Evolutionary conservation across 2,329 filamentous ascomycete species (phyloP).

Genomic region (Scytalidium lignicola): DNA sequence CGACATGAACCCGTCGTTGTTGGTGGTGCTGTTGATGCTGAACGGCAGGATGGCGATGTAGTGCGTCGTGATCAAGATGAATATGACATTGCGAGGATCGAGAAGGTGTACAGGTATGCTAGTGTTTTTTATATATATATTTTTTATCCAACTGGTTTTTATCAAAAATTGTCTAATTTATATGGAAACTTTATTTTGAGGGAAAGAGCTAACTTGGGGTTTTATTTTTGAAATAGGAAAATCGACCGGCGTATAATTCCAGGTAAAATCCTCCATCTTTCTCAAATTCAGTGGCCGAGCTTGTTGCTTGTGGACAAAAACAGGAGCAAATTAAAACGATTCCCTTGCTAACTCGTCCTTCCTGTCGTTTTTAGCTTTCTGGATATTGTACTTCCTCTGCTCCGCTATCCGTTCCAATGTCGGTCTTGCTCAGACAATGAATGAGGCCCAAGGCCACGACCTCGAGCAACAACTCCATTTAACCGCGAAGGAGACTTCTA

Average conservation of each 20-base stretch:
- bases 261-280: conserved; percentile 21
- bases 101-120: conserved; percentile 33
- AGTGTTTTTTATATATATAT: neutral
- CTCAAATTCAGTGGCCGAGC: neutral
- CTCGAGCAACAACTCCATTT: conserved; percentile 67
- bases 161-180: too few relatives aligned
- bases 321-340: too few relatives aligned
- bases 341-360: too few relatives aligned
- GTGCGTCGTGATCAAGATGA: conserved; percentile 13
- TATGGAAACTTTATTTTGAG: too few relatives aligned
- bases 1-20: conserved; percentile 1
- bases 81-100: conserved; percentile 25
- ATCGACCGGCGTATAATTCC: conserved; percentile 54
- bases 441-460: conserved; percentile 63
- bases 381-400: conserved; percentile 86
- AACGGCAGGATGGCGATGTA: neutral
- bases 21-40: neutral
- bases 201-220: neutral
- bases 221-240: conserved; percentile 31
- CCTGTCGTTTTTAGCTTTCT: conserved; percentile 75
- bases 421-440: conserved; percentile 94
- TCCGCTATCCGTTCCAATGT: conserved; percentile 90
- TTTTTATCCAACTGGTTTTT: neutral
- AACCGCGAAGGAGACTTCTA: conserved; percentile 72
- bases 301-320: too few relatives aligned